Percentiles rank a stretch among this genome's conserved stretches.
phyloP scores from a whole-genome alignment of 495 filamentous ascomycete species.

The Penicillium taxi region DNA sequence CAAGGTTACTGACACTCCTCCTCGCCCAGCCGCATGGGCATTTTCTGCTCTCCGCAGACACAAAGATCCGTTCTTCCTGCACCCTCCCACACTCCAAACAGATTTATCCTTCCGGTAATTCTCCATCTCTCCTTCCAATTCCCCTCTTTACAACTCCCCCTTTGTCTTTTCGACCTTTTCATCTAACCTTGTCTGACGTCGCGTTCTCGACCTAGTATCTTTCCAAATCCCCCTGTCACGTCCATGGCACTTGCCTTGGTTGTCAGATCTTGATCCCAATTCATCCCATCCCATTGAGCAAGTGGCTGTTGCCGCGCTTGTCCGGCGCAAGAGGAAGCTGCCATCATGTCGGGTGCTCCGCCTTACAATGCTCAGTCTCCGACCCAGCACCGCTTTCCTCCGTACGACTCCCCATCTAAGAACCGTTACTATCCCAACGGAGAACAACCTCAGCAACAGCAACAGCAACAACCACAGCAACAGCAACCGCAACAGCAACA shows the following conservation, averaged over 20 bases:
- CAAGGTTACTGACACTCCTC: conserved; percentile 12
- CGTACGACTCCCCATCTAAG: conserved; percentile 42
- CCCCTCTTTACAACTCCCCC: conserved; percentile 1
- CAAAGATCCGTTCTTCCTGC: conserved; percentile 22
- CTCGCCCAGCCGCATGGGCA: conserved; percentile 25
- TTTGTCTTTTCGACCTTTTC: conserved; percentile 4
- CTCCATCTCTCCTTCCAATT: conserved; percentile 6
- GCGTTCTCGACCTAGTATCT: conserved; percentile 20
- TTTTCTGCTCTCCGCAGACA: conserved; percentile 26
- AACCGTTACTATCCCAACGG: conserved; percentile 50
- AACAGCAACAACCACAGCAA: too few species aligned
- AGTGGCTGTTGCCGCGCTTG: conserved; percentile 13
- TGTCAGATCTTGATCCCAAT: conserved; percentile 14
- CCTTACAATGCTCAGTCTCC: conserved; percentile 40
- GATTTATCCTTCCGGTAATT: conserved; percentile 21
- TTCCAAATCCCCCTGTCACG: conserved; percentile 17
- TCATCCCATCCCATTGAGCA: conserved; percentile 7
- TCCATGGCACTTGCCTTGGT: conserved; percentile 11
- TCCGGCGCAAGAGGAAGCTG: conserved; percentile 29
- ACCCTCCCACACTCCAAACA: conserved; percentile 27
- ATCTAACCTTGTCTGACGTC: conserved; percentile 15
- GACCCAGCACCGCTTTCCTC: conserved; percentile 32
- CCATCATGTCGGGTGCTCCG: conserved; percentile 44
- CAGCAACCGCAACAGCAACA: conserved; percentile 13
- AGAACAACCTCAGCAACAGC: conserved; percentile 27